Evolutionary conservation across 148 eudicot genomes (phyloP), one percentile per base, ranked within the genome.

Genomic region (Camellia sinensis): DNA sequence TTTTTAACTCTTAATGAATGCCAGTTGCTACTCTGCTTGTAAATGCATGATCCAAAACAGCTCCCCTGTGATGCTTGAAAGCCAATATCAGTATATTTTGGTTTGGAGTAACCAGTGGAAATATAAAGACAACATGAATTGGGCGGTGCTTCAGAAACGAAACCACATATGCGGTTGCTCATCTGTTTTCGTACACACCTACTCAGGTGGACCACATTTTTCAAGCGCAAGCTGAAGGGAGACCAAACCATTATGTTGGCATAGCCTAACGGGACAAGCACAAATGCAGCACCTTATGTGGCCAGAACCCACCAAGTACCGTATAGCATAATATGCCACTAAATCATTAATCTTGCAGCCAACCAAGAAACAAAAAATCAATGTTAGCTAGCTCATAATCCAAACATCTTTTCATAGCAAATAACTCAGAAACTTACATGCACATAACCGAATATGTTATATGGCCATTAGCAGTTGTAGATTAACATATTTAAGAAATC

Each of bases 201-300:
- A 66, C 70, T 84, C 10, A 77, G 68, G 79, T 82, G 71, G 62
- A 77, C 80, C 76, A 88, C 68, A 21, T 66, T 73, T 78, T 78
- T 89, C 77, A 80, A 52, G 78, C 81, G 82, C 50, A 81, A 76
- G 69, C 82, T 83, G 45, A 91, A 70, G 54, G 87, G 85, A 77
- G 87, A 82, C 82, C 87, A 87, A 64, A 83, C 74, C 64, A 83
- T 78, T 90, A 89, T 87, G 82, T 75, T 89, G 81, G 74, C 82
- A 74, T 86, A 75, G 59, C 80, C 85, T 73, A 29, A 29, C 65
- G 46, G 77, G 85, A 13, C 37, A 70, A 14, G 65, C 53, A 45
- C 72, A 19, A 14, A 29, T 14, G 65, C 29, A 48, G 60, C 67
- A 71, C 78, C 80, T 57, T 68, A 62, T 18, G 64, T 40, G 46